Evolutionary conservation across 352 stramenopile genomes (phyloP), one percentile per base, ranked within the genome.

Genomic region (Pythium dissimile): DNA sequence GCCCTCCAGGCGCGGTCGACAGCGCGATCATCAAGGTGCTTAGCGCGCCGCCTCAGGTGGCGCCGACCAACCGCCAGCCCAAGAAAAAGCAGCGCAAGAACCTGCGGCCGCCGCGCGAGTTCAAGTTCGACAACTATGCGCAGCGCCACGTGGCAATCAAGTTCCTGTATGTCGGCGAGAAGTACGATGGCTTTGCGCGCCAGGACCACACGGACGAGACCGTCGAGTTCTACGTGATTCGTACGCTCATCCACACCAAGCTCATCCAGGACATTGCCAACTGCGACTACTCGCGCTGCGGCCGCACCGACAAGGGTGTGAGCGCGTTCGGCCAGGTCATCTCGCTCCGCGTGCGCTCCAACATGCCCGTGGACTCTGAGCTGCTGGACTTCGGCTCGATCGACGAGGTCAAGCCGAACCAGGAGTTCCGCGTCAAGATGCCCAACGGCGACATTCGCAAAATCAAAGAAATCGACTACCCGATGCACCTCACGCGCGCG

Each of bases 261-360:
- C 72, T 99, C 6, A 93, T 99, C 37, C 72, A 80, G 31, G 88
- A 83, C 72, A 76, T 92, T 44, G 67, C 92, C 27, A 68, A 72
- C 47, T 86, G 72, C 55, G 68, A 75, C 11, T 99, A 99, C 77
- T 98, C 89, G 11, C 84, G 97, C 26, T 99, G 96, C 63, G 97
- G 97, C 4, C 84, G 97, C 24, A 99, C 97, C 2, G 97, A 99
- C 69, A 86, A 88, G 42, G 97, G 97, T 18, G 97, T 99, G 5
- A 96, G 84, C 51, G 85, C 85, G 1, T 89, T 95, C 48, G 83
- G 83, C 3, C 85, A 95, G 71, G 84, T 93, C 48, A 68, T 95
- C 15, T 75, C 65, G 1, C 59, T 92, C 1, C 77, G 69, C 15
- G 59, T 95, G 54, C 85, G 85, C 27, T 95, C 85, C 2, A 93